phyloP scores from a whole-genome alignment of 225 moss, liverwort and hornwort genomes.

The Marchantia polymorpha region DNA sequence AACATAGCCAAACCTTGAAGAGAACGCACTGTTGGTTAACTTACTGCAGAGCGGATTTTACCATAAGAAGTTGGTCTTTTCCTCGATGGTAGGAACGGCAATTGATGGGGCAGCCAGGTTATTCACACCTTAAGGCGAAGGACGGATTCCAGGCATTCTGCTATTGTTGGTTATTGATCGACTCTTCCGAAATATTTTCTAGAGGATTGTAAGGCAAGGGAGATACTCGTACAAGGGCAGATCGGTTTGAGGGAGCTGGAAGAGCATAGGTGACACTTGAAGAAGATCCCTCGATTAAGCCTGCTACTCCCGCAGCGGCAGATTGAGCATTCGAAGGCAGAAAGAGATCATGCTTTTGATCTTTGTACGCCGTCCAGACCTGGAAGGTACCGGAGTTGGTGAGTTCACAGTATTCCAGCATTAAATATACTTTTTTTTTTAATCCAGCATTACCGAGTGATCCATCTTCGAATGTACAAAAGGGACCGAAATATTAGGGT shows the following conservation, averaged over 20 bases:
- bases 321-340: slow-evolving; percentile 92
- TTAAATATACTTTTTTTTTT: neutral
- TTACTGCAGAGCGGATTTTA: slow-evolving; percentile 3
- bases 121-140: neutral
- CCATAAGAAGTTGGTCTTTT: slow-evolving; percentile 28
- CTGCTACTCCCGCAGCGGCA: slow-evolving; percentile 88
- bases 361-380: slow-evolving; percentile 95
- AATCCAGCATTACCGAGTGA: neutral
- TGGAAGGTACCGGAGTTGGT: slow-evolving; percentile 22
- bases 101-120: slow-evolving; percentile 3
- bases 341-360: slow-evolving; percentile 92
- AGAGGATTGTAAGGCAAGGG: slow-evolving; percentile 34
- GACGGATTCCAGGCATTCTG: neutral
- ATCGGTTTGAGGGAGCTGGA: slow-evolving; percentile 70
- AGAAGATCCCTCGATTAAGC: slow-evolving; percentile 89
- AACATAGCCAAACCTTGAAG: slow-evolving; percentile 19
- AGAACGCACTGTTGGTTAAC: slow-evolving; percentile 15
- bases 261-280: slow-evolving; percentile 79
- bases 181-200: slow-evolving; percentile 43
- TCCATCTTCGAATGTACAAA: neutral
- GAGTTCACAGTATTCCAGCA: neutral
- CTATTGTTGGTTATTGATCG: slow-evolving; percentile 24
- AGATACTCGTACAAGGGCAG: slow-evolving; percentile 60
- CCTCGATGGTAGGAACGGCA: slow-evolving; percentile 3
- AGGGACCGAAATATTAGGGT: neutral